Evolutionary conservation across 1,284 basidiomycete genomes (phyloP).

Genomic region (Xerocomus minutiporus): DNA sequence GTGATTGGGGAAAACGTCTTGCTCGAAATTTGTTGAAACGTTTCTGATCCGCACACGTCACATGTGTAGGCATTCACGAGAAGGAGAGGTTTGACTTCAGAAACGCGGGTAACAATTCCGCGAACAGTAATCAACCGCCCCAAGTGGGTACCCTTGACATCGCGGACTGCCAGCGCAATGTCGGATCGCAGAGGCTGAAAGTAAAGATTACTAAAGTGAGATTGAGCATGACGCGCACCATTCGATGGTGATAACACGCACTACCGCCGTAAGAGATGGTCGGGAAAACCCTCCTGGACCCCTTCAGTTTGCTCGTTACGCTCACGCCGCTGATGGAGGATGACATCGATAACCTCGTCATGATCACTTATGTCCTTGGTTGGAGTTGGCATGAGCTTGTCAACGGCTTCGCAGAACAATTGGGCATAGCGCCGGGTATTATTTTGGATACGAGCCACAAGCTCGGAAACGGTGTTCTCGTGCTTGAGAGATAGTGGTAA

Average conservation of each 20-base stretch:
- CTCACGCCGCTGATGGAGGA: conserved; percentile 88
- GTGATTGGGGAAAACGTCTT: conserved; percentile 88
- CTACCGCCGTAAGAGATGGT: conserved; percentile 92
- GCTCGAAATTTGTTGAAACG: conserved; percentile 96
- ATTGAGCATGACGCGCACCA: conserved; percentile 17
- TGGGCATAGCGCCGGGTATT: conserved; percentile 91
- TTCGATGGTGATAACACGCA: conserved; percentile 43
- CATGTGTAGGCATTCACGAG: conserved; percentile 99
- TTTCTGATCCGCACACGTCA: conserved; percentile 96
- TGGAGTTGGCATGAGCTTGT: conserved; percentile 81
- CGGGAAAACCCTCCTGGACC: conserved; percentile 74
- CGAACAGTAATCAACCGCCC: conserved; percentile 94
- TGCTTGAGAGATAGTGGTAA: conserved; percentile 38
- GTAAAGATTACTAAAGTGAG: conserved; percentile 75
- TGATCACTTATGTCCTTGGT: conserved; percentile 85
- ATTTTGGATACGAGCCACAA: conserved; percentile 71
- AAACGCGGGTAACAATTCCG: conserved; percentile 97
- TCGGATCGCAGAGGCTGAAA: conserved; percentile 80
- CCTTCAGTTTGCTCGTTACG: conserved; percentile 78
- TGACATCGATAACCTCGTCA: conserved; percentile 92
- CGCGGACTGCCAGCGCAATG: conserved; percentile 81
- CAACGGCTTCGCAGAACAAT: conserved; percentile 88
- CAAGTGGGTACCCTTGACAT: conserved; percentile 81
- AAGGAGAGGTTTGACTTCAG: conserved; percentile 96
- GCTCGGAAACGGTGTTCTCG: conserved; percentile 60